Evolutionary conservation across 2,329 filamentous ascomycete species (phyloP), one percentile per base, ranked within the genome.

Genomic region (Hypoxylon sp.): DNA sequence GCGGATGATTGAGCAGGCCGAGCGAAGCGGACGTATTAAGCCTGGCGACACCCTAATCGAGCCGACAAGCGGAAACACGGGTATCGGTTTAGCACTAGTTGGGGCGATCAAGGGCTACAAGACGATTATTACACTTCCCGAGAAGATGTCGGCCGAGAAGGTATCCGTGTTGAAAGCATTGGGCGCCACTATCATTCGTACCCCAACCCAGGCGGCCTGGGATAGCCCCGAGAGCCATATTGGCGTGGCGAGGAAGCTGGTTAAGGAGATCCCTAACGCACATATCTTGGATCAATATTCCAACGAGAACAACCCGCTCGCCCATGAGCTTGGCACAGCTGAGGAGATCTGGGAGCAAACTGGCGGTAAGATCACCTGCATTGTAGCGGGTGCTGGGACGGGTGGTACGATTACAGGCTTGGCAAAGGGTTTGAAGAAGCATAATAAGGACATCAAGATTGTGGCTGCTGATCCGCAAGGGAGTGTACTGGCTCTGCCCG

Each of bases 101-200:
- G 95, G 89, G 64, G 96, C 96, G 15, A 92, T 99, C 77, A 98
- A 98, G 85, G 95, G 94, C 73, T 99, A 98, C 87, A 95, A 95
- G 82, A 97, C 94, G 44, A 98, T 99, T 82, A 99, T 99, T 80
- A 99, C 96, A 10, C 89, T 99, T 50, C 96, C 96, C 56, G 96
- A 99, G 84, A 99, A 99, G 86, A 99, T 99, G 96, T 98, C 94
- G 1, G 92, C 94, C 52, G 96, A 99, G 82, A 99, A 99, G 82
- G 96, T 99, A 42, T 92, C 95, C 1, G 96, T 99, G 29, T 87
- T 99, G 69, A 92, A 94, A 75, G 95, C 96, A 31, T 88, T 99
- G 57, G 95, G 95, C 71, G 96, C 96, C 46, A 98, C 97, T 78
- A 98, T 99, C 81, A 98, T 99, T 80, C 91, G 96, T 60, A 99